These are phyloP conservation scores for Tricladium varicosporioides DNA, from an alignment of 2,329 filamentous ascomycete genomes.

Conservation along the genomic window DNA sequence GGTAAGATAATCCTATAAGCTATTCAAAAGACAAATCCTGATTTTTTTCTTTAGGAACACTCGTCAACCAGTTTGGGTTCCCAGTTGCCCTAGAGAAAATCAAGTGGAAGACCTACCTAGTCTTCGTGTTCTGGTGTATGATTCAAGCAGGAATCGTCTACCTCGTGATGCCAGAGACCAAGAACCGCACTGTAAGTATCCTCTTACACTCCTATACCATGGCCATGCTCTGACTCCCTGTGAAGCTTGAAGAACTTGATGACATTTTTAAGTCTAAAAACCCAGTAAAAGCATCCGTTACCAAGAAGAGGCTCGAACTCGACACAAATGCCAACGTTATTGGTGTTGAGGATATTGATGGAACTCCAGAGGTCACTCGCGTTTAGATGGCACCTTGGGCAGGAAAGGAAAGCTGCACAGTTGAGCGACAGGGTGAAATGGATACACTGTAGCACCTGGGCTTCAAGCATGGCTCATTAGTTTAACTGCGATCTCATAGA, in stretches of 20 bases:
- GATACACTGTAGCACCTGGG: too few species aligned
- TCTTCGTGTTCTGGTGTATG: conserved; percentile 46
- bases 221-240: not conserved
- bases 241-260: conserved; percentile 49
- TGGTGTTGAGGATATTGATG: conserved; percentile 24
- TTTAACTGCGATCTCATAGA: too few species aligned
- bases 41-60: conserved; percentile 28
- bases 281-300: conserved; percentile 44
- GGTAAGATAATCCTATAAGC: conserved; percentile 14
- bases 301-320: conserved; percentile 42
- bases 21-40: not conserved
- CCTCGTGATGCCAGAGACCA: conserved; percentile 50
- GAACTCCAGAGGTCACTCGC: too few species aligned
- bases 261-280: conserved; percentile 45
- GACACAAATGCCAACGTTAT: conserved; percentile 31
- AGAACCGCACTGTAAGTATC: conserved; percentile 38
- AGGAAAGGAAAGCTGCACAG: too few species aligned
- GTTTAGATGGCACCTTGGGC: too few species aligned
- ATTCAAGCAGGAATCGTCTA: conserved; percentile 43
- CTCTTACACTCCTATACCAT: conserved; percentile 7
- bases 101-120: conserved; percentile 53
- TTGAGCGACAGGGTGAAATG: too few species aligned
- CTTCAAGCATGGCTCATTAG: too few species aligned
- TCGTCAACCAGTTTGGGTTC: conserved; percentile 46
- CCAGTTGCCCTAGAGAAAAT: conserved; percentile 49